phyloP scores from a whole-genome alignment of 208 protist species.

The Trypanosoma boissoni region DNA sequence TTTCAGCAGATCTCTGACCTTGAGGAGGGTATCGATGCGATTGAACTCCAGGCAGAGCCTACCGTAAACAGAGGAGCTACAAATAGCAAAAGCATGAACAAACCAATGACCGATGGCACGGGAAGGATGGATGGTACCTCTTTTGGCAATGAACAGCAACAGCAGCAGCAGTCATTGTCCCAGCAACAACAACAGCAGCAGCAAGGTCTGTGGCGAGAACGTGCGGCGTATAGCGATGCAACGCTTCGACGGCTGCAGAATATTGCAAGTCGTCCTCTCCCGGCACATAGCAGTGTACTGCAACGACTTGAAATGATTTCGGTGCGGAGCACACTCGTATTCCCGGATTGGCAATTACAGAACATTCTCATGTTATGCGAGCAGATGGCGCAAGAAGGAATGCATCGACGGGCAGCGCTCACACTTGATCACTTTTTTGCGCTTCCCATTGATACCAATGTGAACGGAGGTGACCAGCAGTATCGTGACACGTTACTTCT shows the following conservation, averaged over 20 bases:
- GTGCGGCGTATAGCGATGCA: slow-evolving; percentile 34
- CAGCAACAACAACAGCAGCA: slow-evolving; percentile 7
- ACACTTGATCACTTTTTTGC: slow-evolving; percentile 53
- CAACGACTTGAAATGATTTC: slow-evolving; percentile 75
- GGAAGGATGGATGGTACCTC: not conserved
- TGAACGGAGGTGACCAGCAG: slow-evolving; percentile 22
- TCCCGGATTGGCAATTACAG: slow-evolving; percentile 66
- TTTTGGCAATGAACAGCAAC: not conserved
- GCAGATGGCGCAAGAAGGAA: slow-evolving; percentile 60
- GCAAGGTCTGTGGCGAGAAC: slow-evolving; percentile 21
- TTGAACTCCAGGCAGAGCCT: slow-evolving; percentile 41
- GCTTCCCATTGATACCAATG: slow-evolving; percentile 21
- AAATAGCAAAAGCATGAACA: slow-evolving; percentile 19
- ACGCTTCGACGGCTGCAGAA: slow-evolving; percentile 67
- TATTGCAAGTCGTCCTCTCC: slow-evolving; percentile 64
- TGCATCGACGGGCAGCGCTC: slow-evolving; percentile 59
- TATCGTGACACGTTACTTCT: slow-evolving; percentile 51
- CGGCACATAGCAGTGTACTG: slow-evolving; percentile 47
- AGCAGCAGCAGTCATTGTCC: slow-evolving; percentile 5
- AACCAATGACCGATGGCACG: too few relatives aligned
- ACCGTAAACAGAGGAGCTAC: not conserved
- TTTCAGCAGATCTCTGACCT: slow-evolving; percentile 84
- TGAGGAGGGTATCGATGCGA: slow-evolving; percentile 75
- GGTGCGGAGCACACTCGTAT: slow-evolving; percentile 63
- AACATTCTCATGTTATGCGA: slow-evolving; percentile 75